Evolutionary conservation across 441 rosid genomes (phyloP).

Genomic region (Isatis lusitanica): DNA sequence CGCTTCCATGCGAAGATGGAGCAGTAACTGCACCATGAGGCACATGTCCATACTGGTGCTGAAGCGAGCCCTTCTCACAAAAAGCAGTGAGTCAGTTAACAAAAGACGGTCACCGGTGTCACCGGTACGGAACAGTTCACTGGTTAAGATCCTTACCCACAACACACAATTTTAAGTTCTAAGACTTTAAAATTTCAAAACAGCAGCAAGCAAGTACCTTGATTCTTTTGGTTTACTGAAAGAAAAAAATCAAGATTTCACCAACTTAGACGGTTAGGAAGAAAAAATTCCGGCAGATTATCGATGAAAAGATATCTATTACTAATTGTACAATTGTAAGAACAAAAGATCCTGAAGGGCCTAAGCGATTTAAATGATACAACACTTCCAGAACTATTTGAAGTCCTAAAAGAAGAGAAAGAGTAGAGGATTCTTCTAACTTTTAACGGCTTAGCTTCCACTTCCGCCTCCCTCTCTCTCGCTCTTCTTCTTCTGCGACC

Average conservation of each 20-base stretch:
- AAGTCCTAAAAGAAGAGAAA: slow-evolving; percentile 17
- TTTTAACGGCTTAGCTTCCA: slow-evolving; percentile 47
- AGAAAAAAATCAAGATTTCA: slow-evolving; percentile 22
- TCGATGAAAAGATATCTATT: slow-evolving; percentile 15
- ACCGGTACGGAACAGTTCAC: neutral
- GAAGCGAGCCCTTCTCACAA: slow-evolving; percentile 49
- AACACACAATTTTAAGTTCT: neutral
- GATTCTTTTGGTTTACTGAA: neutral
- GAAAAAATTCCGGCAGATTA: neutral
- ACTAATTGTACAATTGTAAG: slow-evolving; percentile 29
- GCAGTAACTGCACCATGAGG: slow-evolving; percentile 49
- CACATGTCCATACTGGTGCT: slow-evolving; percentile 42
- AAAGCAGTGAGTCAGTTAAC: slow-evolving; percentile 39
- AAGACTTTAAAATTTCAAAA: neutral
- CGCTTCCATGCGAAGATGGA: slow-evolving; percentile 41
- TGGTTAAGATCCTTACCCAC: neutral
- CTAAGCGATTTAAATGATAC: slow-evolving; percentile 20
- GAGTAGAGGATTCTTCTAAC: neutral
- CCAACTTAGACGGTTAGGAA: slow-evolving; percentile 14
- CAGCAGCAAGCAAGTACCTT: slow-evolving; percentile 42
- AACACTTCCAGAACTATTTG: neutral
- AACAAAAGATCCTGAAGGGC: slow-evolving; percentile 23
- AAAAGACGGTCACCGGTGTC: neutral
- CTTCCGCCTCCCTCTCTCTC: slow-evolving; percentile 59
- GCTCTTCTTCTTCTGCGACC: too few species aligned